Base-by-base conservation (phyloP, 164 flowering plant species). In the Vitis riparia region DNA sequence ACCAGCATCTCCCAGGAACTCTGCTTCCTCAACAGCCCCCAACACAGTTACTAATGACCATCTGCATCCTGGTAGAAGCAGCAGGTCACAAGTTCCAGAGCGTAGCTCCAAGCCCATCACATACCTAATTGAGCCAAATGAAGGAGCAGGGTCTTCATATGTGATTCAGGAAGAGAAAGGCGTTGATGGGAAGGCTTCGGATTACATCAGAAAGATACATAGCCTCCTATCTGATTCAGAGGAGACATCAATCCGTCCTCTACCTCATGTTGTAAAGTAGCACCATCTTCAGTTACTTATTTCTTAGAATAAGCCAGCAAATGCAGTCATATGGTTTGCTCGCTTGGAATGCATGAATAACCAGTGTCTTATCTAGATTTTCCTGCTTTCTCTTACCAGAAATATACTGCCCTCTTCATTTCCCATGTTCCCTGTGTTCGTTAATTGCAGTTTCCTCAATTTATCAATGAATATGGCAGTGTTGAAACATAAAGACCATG, bases 191-290 rank as follows among this genome's bases (percentile, higher is more conserved):
- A 51, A 14, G 71, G 80, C 83, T 32, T 68, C 73, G 17, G 73
- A 63, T 16, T 85, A 66, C 51, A 85, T 85, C 44, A 69, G 57
- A n/a, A 79, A 69, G 69, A 68, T 84, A 17, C 85, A 72, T 66
- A 57, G 68, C 62, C 80, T 79, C 30, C 62, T 57, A 10, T 64
- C 37, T 32, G 65, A 62, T 63, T 50, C 53, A 11, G 23, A n/a
- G 2, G 68, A 59, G 47, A 19, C 44, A 17, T 66, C 69, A 10
- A 57, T 29, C 11, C 55, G 6, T 32, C 44, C 44, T 32, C 73
- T 79, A 12, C 79, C 77, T 19, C 71, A 37, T 51, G 66, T 58
- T 6, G 13, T 62, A 48, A 74, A 70, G 64, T 65, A 74, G 59
- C 29, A 51, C 12, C 55, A 44, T 53, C 52, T 72, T 59, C 48